Evolutionary conservation across 2,329 filamentous ascomycete genomes (phyloP).

Genomic region (Fusarium pseudonygamai): DNA sequence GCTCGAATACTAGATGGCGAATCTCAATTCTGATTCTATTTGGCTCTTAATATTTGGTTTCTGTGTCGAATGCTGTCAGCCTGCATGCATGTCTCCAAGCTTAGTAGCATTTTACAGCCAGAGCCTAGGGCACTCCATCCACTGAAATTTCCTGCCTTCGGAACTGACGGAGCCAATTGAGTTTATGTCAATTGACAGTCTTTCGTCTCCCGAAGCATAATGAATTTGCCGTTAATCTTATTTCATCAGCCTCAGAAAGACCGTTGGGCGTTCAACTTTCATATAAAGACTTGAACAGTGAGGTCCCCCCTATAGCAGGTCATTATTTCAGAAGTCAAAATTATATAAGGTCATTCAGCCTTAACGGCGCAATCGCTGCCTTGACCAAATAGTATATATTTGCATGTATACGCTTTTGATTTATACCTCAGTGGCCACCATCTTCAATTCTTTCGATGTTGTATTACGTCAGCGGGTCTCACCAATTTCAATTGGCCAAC

Average conservation of each 20-base stretch:
- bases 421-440: neutral
- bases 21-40: conserved; percentile 32
- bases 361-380: too few species aligned
- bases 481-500: conserved; percentile 35
- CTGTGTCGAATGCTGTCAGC: neutral
- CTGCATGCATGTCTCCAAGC: neutral
- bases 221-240: neutral
- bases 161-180: neutral
- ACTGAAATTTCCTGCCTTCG: neutral
- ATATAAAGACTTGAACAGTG: neutral
- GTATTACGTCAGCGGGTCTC: conserved; percentile 39
- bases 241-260: too few species aligned
- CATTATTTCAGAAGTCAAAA: neutral
- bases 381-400: neutral
- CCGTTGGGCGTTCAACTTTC: neutral
- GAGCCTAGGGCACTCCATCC: neutral
- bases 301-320: neutral
- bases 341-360: neutral
- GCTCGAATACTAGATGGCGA: conserved; percentile 36
- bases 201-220: neutral
- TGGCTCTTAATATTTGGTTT: neutral
- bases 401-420: neutral
- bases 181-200: neutral
- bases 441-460: neutral
- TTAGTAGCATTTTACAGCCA: too few species aligned